Percentiles rank a stretch among this genome's conserved stretches.
Conservation (phyloP, 23 red algal genomes). For the Gracilaria vermiculophylla region DNA sequence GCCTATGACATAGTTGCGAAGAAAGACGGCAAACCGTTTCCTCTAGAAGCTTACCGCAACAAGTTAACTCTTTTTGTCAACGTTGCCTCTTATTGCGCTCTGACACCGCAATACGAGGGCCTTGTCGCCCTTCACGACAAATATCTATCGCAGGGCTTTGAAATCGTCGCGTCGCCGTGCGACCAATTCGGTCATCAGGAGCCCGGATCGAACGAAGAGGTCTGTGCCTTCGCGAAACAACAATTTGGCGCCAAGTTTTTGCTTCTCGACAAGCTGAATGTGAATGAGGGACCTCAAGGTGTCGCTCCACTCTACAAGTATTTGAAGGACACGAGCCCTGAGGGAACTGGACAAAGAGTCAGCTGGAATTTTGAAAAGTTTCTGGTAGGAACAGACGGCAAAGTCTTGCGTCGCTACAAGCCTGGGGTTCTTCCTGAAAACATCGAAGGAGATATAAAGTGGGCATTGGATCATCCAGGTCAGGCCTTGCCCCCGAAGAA, state of each 20-base stretch:
- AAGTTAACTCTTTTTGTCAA: conserved; percentile 83
- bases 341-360: conserved; percentile 49
- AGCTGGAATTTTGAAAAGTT: conserved; percentile 91
- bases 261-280: conserved; percentile 66
- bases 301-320: conserved; percentile 66
- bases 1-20: conserved; percentile 52
- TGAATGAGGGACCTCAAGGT: conserved; percentile 59
- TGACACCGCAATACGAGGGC: conserved; percentile 84
- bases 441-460: conserved; percentile 68
- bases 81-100: conserved; percentile 83
- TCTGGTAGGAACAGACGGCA: conserved; percentile 56
- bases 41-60: conserved; percentile 38
- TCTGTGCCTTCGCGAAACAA: conserved; percentile 68
- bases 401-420: conserved; percentile 67
- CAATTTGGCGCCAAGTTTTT: conserved; percentile 75
- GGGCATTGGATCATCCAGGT: conserved; percentile 45
- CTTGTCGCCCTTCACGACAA: conserved; percentile 62
- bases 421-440: conserved; percentile 75
- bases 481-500: conserved; percentile 56
- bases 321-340: conserved; percentile 58
- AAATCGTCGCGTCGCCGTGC: conserved; percentile 74
- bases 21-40: conserved; percentile 43
- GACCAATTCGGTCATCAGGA: conserved; percentile 74
- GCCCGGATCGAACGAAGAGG: conserved; percentile 71
- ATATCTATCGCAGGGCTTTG: conserved; percentile 61